A percentile compares a stretch with the other conserved stretches of the same genome.
Evolutionary conservation across 1,284 basidiomycete species (phyloP).

Genomic region (Ustilago xerochloae): DNA sequence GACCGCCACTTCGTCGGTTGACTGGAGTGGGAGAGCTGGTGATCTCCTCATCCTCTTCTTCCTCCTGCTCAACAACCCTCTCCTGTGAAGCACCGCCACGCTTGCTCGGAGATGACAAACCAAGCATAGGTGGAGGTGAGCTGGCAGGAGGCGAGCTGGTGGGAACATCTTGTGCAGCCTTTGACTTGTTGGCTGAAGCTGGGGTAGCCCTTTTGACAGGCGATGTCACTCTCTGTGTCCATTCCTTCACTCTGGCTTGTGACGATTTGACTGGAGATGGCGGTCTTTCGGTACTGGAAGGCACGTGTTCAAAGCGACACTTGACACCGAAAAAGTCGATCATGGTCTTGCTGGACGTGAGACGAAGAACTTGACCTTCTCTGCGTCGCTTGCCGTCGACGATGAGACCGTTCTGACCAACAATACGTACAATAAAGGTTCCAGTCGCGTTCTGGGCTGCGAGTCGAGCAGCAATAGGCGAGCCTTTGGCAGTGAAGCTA

Average conservation of each 20-base stretch:
- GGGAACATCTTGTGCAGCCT: background rate
- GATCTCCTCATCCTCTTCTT: constrained; percentile 34
- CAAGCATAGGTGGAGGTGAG: constrained; percentile 32
- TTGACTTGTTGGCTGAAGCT: background rate
- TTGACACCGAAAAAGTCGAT: constrained; percentile 64
- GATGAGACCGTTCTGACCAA: constrained; percentile 66
- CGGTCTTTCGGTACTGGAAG: constrained; percentile 21
- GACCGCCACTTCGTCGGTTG: constrained; percentile 28
- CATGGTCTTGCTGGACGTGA: constrained; percentile 44
- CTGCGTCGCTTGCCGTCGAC: constrained; percentile 61
- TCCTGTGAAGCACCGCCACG: constrained; percentile 1
- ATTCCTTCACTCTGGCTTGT: constrained; percentile 17
- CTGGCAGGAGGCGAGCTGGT: constrained; percentile 35
- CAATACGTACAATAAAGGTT: constrained; percentile 59
- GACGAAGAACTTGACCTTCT: constrained; percentile 59
- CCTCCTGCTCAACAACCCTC: constrained; percentile 1
- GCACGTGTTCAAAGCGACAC: constrained; percentile 39
- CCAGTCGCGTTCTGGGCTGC: constrained; percentile 25
- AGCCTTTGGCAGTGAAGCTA: constrained; percentile 29
- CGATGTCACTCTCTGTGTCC: constrained; percentile 35
- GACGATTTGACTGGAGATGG: constrained; percentile 29
- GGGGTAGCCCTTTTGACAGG: constrained; percentile 31
- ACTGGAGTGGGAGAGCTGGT: constrained; percentile 36
- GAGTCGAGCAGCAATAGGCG: constrained; percentile 20
- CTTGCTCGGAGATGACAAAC: constrained; percentile 20